phyloP scores from a whole-genome alignment of 2,329 filamentous ascomycete genomes.

The Paraphoma chrysanthemicola region DNA sequence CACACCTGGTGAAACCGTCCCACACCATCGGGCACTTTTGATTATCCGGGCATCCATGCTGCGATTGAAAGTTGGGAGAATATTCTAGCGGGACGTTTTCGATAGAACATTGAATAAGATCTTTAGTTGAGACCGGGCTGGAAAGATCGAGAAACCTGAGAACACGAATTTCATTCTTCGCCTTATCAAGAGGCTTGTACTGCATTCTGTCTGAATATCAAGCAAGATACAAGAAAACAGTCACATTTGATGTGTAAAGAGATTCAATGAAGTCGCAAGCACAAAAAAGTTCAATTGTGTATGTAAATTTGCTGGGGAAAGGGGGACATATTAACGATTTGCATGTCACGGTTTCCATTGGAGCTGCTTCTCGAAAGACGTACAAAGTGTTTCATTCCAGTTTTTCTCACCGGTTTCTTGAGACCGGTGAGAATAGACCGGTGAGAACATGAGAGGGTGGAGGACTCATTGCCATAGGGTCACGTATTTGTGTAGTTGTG shows the following conservation, averaged over 20 bases:
- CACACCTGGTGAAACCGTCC: conserved; percentile 2
- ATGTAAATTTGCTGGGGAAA: background rate
- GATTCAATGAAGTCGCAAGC: background rate
- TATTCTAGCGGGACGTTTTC: conserved; percentile 2
- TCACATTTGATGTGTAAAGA: background rate
- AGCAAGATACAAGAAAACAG: background rate
- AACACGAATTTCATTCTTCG: conserved; percentile 5
- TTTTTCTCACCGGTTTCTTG: background rate
- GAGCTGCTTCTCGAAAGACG: conserved; percentile 1
- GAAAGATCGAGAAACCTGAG: conserved; percentile 1
- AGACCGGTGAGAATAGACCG: background rate
- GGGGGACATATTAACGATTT: background rate
- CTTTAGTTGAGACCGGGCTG: background rate
- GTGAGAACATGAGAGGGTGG: conserved; percentile 1
- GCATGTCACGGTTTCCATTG: background rate
- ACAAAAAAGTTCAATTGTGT: background rate
- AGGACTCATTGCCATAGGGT: background rate
- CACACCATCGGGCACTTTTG: conserved; percentile 1
- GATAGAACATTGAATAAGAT: conserved; percentile 1
- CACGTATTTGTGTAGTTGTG: background rate
- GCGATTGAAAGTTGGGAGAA: background rate
- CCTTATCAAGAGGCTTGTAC: conserved; percentile 3
- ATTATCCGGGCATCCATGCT: background rate
- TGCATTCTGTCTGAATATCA: background rate
- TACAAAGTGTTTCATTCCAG: background rate